A percentile compares a stretch with the other conserved stretches of the same genome.
These are phyloP conservation scores for Allium sativum DNA, from an alignment of 106 monocot genomes.

Conservation along the genomic window DNA sequence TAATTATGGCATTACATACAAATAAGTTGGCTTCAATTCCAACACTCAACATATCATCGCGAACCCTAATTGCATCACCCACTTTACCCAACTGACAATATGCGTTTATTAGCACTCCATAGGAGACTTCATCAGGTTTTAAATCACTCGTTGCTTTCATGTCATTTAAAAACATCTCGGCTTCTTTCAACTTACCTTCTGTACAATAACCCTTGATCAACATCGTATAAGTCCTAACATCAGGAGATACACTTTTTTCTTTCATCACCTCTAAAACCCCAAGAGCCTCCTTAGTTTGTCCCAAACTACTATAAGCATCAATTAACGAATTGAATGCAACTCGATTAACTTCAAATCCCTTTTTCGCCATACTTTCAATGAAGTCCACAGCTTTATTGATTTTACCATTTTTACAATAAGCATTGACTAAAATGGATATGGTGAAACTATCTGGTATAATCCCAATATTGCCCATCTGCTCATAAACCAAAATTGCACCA, in stretches of 20 bases:
- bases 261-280: slow-evolving; percentile 32
- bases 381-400: slow-evolving; percentile 36
- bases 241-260: slow-evolving; percentile 35
- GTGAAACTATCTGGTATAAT: slow-evolving; percentile 70
- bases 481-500: slow-evolving; percentile 33
- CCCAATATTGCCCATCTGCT: slow-evolving; percentile 45
- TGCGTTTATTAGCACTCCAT: slow-evolving; percentile 57
- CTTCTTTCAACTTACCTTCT: slow-evolving; percentile 41
- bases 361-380: slow-evolving; percentile 49
- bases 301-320: slow-evolving; percentile 55
- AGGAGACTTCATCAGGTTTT: slow-evolving; percentile 44
- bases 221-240: slow-evolving; percentile 54
- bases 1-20: slow-evolving; percentile 62
- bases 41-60: slow-evolving; percentile 41
- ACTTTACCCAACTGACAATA: slow-evolving; percentile 55
- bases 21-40: slow-evolving; percentile 41
- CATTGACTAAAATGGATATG: slow-evolving; percentile 64
- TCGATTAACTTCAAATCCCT: slow-evolving; percentile 57
- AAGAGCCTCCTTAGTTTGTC: slow-evolving; percentile 49
- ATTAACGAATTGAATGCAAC: slow-evolving; percentile 65
- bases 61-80: slow-evolving; percentile 55
- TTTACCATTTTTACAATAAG: slow-evolving; percentile 51
- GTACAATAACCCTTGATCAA: slow-evolving; percentile 78
- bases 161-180: slow-evolving; percentile 46
- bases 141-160: slow-evolving; percentile 39